Percentiles rank a stretch among this genome's conserved stretches.
Conservation (phyloP, 2,329 filamentous ascomycete species). For the Trichoderma semiorbis region DNA sequence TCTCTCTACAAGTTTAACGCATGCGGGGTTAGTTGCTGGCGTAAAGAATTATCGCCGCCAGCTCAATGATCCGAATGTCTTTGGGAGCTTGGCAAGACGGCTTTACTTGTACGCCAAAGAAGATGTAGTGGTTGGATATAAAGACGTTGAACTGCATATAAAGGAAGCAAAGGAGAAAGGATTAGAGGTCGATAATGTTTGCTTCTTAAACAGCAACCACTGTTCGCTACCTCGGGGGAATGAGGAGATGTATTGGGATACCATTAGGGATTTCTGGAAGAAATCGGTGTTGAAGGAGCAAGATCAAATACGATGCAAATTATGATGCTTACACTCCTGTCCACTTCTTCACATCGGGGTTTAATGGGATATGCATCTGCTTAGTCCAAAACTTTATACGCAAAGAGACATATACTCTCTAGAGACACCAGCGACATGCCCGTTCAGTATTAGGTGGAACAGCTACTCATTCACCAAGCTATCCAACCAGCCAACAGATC, state of each 20-base stretch:
- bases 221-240: background rate
- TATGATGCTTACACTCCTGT: background rate
- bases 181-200: background rate
- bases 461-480: background rate
- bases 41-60: background rate
- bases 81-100: background rate
- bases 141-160: constrained; percentile 7
- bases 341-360: background rate
- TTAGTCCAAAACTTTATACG: background rate
- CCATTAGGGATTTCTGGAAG: background rate
- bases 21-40: background rate
- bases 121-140: background rate
- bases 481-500: background rate
- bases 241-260: background rate
- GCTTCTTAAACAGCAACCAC: background rate
- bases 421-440: background rate
- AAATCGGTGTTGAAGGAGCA: background rate
- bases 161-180: constrained; percentile 1
- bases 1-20: background rate
- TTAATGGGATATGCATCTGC: background rate
- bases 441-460: background rate
- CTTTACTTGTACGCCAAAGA: constrained; percentile 1
- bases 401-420: background rate
- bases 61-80: background rate
- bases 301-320: background rate